These are phyloP conservation scores for Amanita inopinata DNA, from an alignment of 768 basidiomycete genomes.

Conservation along the genomic window DNA sequence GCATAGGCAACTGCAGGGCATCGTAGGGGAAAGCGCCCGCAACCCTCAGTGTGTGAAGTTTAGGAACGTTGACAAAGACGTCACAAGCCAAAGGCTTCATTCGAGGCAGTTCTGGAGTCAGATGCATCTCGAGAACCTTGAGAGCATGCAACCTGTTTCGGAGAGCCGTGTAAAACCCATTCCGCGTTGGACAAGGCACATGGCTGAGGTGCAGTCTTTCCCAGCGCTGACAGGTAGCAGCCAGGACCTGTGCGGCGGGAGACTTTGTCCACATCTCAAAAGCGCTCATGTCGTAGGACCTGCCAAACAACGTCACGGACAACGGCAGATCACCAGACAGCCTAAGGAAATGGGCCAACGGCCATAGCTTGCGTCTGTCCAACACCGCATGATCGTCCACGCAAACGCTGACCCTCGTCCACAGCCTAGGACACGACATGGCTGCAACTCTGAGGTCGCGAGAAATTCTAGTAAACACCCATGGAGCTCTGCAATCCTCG, in stretches of 20 bases:
- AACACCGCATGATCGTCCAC: conserved; percentile 7
- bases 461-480: conserved; percentile 8
- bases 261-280: conserved; percentile 5
- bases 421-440: conserved; percentile 4
- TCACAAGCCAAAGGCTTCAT: conserved; percentile 1
- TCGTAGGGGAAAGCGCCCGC: conserved; percentile 1
- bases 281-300: conserved; percentile 2
- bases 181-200: conserved; percentile 1
- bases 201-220: conserved; percentile 3
- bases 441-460: conserved; percentile 1
- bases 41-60: conserved; percentile 1
- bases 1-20: conserved; percentile 2
- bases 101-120: conserved; percentile 3
- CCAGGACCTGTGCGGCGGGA: conserved; percentile 2
- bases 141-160: conserved; percentile 1
- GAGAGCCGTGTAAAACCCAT: conserved; percentile 4
- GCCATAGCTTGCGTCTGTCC: conserved; percentile 6
- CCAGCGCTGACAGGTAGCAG: conserved; percentile 3
- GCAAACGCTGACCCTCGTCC: conserved; percentile 6
- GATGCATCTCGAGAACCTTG: conserved; percentile 7
- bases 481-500: conserved; percentile 1
- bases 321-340: neutral
- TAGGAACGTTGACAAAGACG: conserved; percentile 1
- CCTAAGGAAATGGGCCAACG: neutral
- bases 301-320: conserved; percentile 4